Evolutionary conservation across 805 yeast species (phyloP), one percentile per base, ranked within the genome.

Genomic region (Huiozyma sinensis): DNA sequence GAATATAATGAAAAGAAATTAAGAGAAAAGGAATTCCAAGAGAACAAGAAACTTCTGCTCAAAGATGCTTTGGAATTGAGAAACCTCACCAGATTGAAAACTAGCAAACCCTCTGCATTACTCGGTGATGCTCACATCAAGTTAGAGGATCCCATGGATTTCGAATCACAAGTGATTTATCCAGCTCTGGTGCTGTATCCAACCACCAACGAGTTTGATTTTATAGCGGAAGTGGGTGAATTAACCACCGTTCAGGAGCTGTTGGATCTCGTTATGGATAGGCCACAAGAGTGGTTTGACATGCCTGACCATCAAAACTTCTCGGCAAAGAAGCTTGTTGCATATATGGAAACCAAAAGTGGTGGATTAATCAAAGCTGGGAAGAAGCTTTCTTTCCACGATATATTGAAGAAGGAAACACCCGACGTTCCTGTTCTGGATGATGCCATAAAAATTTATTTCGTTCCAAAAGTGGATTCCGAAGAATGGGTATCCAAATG

Each of bases 351-450:
- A 60, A 86, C 96, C 0, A 71, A 66, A 31, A 56, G 77, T 2
- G 96, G 96, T 41, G 97, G 97, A 0, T 70, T 90, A 47, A 80
- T 87, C 38, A 87, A 86, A 62, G 77, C 83, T 5, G 95, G 95
- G 28, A 84, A 81, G 60, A 86, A 83, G 50, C 73, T 79, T 24
- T 67, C 83, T 1, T 59, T 90, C 24, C 74, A 76, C 53, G 73
- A 75, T 42, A 83, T 81, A 0, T 69, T 90, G 49, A 72, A 77
- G 66, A 71, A 76, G 41, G 76, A 72, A 33, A 64, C 64, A 7
- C 84, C 94, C 11, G 70, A 69, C 27, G 77, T 86, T 7, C 95
- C 95, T 2, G 61, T 89, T 37, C 79, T 89, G 48, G 95, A 89
- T 54, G 72, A 75, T 47, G 70, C 82, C 35, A 69, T 86, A 46